These are phyloP conservation scores for Phytopythium sindhum DNA, from an alignment of 352 stramenopile species.

Conservation along the genomic window DNA sequence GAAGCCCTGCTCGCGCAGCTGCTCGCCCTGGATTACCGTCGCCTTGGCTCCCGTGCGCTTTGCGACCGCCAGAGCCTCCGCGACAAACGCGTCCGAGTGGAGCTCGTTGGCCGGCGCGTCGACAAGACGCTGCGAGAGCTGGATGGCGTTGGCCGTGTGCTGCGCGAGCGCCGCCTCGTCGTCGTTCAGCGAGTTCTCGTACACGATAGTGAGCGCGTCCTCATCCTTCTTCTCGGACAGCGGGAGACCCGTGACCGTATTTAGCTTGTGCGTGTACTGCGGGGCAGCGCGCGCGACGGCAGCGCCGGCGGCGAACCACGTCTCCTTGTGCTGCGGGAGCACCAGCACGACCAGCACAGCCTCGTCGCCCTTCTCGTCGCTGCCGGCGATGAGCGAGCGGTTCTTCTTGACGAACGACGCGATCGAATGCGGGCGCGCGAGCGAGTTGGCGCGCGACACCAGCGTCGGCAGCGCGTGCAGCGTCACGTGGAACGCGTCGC, in stretches of 20 bases:
- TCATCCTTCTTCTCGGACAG: slow-evolving; percentile 16
- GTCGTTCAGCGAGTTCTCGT: slow-evolving; percentile 28
- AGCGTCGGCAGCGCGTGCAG: slow-evolving; percentile 55
- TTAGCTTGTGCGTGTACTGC: slow-evolving; percentile 54
- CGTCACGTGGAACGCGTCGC: slow-evolving; percentile 36
- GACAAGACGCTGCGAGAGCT: slow-evolving; percentile 84
- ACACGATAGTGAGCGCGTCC: slow-evolving; percentile 54
- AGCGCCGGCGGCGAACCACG: slow-evolving; percentile 51
- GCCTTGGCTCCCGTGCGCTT: slow-evolving; percentile 59
- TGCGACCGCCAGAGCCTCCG: slow-evolving; percentile 62
- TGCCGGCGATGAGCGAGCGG: slow-evolving; percentile 23
- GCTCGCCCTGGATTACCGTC: slow-evolving; percentile 88
- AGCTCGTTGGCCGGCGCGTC: slow-evolving; percentile 90
- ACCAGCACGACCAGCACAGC: slow-evolving; percentile 54
- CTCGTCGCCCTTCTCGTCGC: slow-evolving; percentile 15
- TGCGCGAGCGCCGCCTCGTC: slow-evolving; percentile 37
- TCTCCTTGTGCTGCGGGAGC: slow-evolving; percentile 46
- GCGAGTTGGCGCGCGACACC: slow-evolving; percentile 68
- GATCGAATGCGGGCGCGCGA: slow-evolving; percentile 74
- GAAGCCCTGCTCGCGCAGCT: slow-evolving; percentile 87
- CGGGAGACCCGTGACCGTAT: slow-evolving; percentile 30
- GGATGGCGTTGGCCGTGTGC: slow-evolving; percentile 77
- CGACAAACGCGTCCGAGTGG: slow-evolving; percentile 85
- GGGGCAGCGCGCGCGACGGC: slow-evolving; percentile 49
- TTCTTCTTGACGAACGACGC: slow-evolving; percentile 55